Evolutionary conservation across 371 early-diverging fungal species (phyloP), one percentile per base, ranked within the genome.

Genomic region (Sanchytrium tribonematis): DNA sequence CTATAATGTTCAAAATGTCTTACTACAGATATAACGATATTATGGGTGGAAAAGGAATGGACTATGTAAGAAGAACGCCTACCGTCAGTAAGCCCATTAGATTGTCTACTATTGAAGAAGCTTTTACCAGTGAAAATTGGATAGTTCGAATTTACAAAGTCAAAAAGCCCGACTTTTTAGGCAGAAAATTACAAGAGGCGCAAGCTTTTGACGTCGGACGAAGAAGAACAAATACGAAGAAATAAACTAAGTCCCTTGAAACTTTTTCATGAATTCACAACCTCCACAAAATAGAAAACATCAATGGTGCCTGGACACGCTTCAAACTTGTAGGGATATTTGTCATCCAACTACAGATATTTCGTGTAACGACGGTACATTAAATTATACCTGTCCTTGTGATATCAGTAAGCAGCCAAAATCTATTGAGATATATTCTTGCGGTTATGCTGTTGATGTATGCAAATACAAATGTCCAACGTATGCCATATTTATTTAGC

Each of bases 91-190:
- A 84, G 70, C 83, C 85, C 1, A 90, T 94, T 31, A 84, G 85
- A 66, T 78, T 97, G 30, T 81, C 81, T 29, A 85, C 84, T 27
- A 72, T 97, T 68, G 96, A 94, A 66, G 98, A 97, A 77, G 93
- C 87, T 0, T 91, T 82, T 72, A 89, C 91, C 22, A 82, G 88
- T 0, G 86, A 88, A 74, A 87, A 91, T 79, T 89, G 91, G 87
- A 88, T 94, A 76, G 95, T 93, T n/a, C 82, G 98, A 32, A 89
- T 97, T 70, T 97, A 91, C 80, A 85, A 89, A 74, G 93, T 95
- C 74, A 93, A 94, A 77, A 83, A 86, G 31, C 81, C 86, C 66
- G 98, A 97, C 76, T 85, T 83, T 74, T 76, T 96, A 22, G 98
- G 97, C 1, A 79, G 93, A 71, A 75, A 83, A 22, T 78, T 90